A percentile compares a stretch with the other conserved stretches of the same genome.
Evolutionary conservation across 352 stramenopile species (phyloP).

Genomic region (Phytophthora kernoviae): DNA sequence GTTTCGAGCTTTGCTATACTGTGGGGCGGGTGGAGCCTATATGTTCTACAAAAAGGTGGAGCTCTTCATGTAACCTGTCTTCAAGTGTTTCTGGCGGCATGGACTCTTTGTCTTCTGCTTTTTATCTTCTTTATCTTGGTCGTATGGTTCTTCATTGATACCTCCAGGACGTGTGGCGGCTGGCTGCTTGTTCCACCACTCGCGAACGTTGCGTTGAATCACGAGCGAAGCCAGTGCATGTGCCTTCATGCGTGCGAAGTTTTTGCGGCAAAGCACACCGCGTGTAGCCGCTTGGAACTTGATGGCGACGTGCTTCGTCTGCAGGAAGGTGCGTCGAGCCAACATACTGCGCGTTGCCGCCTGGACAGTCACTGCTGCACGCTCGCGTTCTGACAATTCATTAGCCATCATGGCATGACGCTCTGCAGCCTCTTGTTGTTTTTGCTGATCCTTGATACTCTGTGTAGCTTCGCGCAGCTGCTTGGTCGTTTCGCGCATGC

Average conservation of each 20-base stretch:
- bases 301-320: slow-evolving; percentile 87
- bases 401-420: slow-evolving; percentile 19
- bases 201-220: slow-evolving; percentile 85
- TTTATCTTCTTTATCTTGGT: slow-evolving; percentile 14
- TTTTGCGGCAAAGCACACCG: slow-evolving; percentile 82
- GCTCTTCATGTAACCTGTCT: slow-evolving; percentile 6
- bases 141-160: slow-evolving; percentile 5
- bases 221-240: slow-evolving; percentile 83
- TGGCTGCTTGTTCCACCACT: slow-evolving; percentile 82
- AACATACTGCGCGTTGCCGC: slow-evolving; percentile 86
- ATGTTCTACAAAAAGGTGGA: slow-evolving; percentile 16
- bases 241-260: slow-evolving; percentile 88
- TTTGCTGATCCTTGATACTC: slow-evolving; percentile 66
- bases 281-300: slow-evolving; percentile 86
- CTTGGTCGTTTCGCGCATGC: slow-evolving; percentile 88
- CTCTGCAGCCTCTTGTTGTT: slow-evolving; percentile 40
- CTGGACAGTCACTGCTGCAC: slow-evolving; percentile 84
- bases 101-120: slow-evolving; percentile 11
- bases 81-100: slow-evolving; percentile 10
- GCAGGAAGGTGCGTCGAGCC: slow-evolving; percentile 79
- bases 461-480: slow-evolving; percentile 75
- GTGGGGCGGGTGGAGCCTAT: background rate
- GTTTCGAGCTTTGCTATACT: slow-evolving; percentile 23
- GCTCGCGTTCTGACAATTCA: slow-evolving; percentile 59
- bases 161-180: slow-evolving; percentile 23